Percentiles rank a stretch among this genome's conserved stretches.
These are phyloP conservation scores for Strigomonas galati DNA, from an alignment of 208 protist genomes.

Conservation along the genomic window DNA sequence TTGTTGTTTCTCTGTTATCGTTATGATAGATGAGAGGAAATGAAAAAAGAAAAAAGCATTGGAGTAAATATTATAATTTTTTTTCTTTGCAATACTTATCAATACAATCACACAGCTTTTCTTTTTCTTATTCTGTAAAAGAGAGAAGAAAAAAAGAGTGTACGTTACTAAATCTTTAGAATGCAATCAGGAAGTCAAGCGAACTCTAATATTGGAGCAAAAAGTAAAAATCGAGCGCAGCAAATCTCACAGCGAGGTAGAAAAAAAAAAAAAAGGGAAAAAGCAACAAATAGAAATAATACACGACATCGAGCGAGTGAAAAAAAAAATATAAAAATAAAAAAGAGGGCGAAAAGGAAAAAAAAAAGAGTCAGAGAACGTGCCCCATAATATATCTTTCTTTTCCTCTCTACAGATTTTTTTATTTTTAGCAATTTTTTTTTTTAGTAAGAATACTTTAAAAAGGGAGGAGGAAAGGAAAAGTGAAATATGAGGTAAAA, in stretches of 20 bases:
- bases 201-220: background rate
- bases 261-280: constrained; percentile 3
- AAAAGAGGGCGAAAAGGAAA: background rate
- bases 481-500: too few species aligned
- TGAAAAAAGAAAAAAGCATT: constrained; percentile 1
- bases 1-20: too few species aligned
- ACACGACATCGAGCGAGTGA: constrained; percentile 11
- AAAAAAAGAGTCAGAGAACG: background rate
- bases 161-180: constrained; percentile 3
- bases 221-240: background rate
- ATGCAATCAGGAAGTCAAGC: background rate
- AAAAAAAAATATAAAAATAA: constrained; percentile 12
- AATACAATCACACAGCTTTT: too few species aligned
- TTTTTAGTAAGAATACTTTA: background rate
- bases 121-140: too few species aligned
- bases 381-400: background rate
- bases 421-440: background rate
- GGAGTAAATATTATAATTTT: too few species aligned
- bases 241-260: background rate
- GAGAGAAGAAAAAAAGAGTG: constrained; percentile 14
- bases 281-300: constrained; percentile 5
- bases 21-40: background rate
- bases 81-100: too few species aligned
- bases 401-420: background rate
- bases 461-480: constrained; percentile 16